Percentiles rank a stretch among this genome's conserved stretches.
phyloP scores from a whole-genome alignment of 306 rosid species.

The Datisca glomerata region DNA sequence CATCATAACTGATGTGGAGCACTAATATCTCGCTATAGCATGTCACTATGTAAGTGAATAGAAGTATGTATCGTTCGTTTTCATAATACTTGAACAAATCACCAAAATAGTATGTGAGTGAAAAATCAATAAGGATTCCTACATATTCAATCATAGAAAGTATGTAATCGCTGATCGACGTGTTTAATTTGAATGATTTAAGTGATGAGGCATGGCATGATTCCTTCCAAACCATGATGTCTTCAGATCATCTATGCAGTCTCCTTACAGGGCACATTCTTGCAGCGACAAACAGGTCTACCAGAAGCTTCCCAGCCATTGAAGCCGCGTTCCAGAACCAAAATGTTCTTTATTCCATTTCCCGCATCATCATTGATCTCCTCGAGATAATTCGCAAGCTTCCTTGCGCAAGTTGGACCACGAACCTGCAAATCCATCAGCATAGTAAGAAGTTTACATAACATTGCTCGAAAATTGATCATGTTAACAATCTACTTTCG shows the following conservation, averaged over 20 bases:
- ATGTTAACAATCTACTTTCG: not conserved
- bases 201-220: too few relatives aligned
- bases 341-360: constrained; percentile 56
- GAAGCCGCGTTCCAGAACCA: constrained; percentile 89
- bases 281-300: constrained; percentile 82
- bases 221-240: constrained; percentile 4
- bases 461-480: too few relatives aligned
- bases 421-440: constrained; percentile 50
- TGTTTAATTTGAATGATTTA: constrained; percentile 11
- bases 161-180: not conserved
- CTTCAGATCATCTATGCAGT: constrained; percentile 13
- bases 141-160: not conserved
- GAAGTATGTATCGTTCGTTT: too few relatives aligned
- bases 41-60: too few relatives aligned
- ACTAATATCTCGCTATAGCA: too few relatives aligned
- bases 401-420: constrained; percentile 75
- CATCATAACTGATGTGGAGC: too few relatives aligned
- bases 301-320: constrained; percentile 93
- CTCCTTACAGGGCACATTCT: constrained; percentile 41
- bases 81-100: too few relatives aligned
- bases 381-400: constrained; percentile 44
- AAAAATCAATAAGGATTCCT: too few relatives aligned
- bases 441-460: not conserved
- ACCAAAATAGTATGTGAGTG: too few relatives aligned
- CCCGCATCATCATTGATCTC: constrained; percentile 38